phyloP scores from a whole-genome alignment of 164 flowering plant species.

The Warburgia ugandensis region DNA sequence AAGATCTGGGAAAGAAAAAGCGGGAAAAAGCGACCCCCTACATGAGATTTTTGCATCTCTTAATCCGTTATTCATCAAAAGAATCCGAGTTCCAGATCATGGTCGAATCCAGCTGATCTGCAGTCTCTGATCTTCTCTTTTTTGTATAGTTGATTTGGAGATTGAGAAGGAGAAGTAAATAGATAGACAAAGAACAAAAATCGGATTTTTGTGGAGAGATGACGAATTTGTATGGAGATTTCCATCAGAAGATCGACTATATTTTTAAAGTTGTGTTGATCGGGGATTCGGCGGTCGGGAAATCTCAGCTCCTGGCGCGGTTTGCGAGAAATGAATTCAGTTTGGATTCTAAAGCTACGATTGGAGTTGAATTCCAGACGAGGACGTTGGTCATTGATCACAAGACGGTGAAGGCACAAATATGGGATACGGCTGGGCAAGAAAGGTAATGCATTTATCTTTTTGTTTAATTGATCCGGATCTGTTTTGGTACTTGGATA shows the following conservation, averaged over 20 bases:
- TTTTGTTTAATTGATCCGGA: too few relatives aligned
- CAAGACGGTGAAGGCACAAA: slow-evolving; percentile 68
- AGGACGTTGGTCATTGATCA: slow-evolving; percentile 49
- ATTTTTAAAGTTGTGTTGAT: slow-evolving; percentile 65
- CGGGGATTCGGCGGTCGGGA: slow-evolving; percentile 67
- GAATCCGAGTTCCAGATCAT: background rate
- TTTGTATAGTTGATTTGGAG: background rate
- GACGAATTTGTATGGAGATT: slow-evolving; percentile 62
- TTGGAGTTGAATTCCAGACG: slow-evolving; percentile 70
- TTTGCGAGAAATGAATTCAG: slow-evolving; percentile 60
- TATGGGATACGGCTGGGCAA: slow-evolving; percentile 73
- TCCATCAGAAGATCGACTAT: slow-evolving; percentile 57
- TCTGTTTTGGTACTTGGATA: too few relatives aligned
- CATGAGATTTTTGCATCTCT: background rate
- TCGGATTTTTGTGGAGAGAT: slow-evolving; percentile 19
- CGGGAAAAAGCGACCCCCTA: background rate
- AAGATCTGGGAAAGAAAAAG: background rate
- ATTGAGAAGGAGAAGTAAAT: background rate
- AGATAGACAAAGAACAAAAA: background rate
- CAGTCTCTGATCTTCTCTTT: background rate
- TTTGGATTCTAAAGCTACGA: slow-evolving; percentile 62
- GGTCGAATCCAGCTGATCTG: slow-evolving; percentile 2
- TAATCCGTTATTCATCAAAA: background rate
- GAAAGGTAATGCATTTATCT: too few relatives aligned
- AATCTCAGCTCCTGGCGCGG: slow-evolving; percentile 60